Percentiles rank a stretch among this genome's conserved stretches.
Evolutionary conservation across 73 alveolate genomes (phyloP).

Genomic region (Paramecium pentaurelia): DNA sequence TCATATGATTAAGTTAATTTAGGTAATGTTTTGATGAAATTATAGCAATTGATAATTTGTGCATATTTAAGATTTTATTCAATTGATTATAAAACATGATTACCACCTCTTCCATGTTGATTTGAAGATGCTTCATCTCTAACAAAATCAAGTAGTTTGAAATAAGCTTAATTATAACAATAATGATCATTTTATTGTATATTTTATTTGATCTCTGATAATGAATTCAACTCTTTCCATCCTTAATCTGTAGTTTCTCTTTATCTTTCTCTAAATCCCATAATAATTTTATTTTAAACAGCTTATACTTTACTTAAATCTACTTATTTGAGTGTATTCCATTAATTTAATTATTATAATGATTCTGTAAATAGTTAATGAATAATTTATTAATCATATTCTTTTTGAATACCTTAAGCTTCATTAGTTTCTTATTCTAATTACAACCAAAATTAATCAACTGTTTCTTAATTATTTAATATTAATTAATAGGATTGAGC

Average conservation of each 20-base stretch:
- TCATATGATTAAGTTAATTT: background rate
- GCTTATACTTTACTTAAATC: background rate
- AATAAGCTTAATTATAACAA: background rate
- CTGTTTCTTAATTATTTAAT: background rate
- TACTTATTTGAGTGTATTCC: background rate
- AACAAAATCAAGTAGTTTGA: constrained; percentile 5
- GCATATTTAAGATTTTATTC: background rate
- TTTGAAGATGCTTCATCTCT: background rate
- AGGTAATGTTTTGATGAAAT: background rate
- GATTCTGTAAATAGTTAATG: background rate
- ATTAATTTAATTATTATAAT: background rate
- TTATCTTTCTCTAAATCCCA: background rate
- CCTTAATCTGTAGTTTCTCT: background rate
- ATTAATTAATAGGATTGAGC: background rate
- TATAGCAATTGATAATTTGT: constrained; percentile 5
- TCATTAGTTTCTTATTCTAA: background rate
- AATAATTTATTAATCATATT: background rate
- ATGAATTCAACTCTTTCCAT: background rate
- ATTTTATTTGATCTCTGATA: background rate
- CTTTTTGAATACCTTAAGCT: background rate
- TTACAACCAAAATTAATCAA: background rate
- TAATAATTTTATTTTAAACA: background rate
- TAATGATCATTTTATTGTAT: background rate
- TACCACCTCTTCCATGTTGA: background rate
- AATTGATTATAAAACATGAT: background rate